A percentile compares a stretch with the other conserved stretches of the same genome.
phyloP scores from a whole-genome alignment of 495 filamentous ascomycete genomes.

The Podospora conica region DNA sequence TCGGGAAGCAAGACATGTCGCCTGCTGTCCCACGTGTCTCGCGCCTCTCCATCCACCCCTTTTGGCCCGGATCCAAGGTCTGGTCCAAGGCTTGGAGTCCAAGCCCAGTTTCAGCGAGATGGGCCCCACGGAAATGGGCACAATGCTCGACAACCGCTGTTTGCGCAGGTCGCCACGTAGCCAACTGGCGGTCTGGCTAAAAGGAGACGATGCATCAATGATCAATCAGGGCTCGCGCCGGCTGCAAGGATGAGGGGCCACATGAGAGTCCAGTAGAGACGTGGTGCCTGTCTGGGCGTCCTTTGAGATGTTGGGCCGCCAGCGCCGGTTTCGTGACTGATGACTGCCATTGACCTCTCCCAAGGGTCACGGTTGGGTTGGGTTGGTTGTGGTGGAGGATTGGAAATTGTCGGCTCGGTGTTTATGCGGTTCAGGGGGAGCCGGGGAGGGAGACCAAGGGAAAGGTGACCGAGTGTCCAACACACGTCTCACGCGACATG shows the following conservation, averaged over 20 bases:
- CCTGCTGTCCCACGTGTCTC: slow-evolving; percentile 9
- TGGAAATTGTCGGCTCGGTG: background rate
- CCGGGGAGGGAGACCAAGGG: background rate
- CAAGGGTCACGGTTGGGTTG: background rate
- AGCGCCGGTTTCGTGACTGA: background rate
- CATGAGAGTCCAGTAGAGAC: slow-evolving; percentile 10
- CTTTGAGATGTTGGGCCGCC: background rate
- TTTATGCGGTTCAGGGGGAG: background rate
- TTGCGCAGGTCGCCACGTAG: slow-evolving; percentile 11
- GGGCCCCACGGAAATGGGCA: background rate
- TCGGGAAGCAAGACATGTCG: slow-evolving; percentile 3
- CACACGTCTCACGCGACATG: background rate
- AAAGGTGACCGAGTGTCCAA: background rate
- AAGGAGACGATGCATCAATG: slow-evolving; percentile 1
- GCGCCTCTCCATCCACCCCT: background rate
- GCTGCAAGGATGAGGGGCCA: slow-evolving; percentile 9
- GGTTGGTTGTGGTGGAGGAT: background rate
- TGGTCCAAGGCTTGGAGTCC: background rate
- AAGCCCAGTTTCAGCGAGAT: background rate
- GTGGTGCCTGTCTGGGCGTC: slow-evolving; percentile 13
- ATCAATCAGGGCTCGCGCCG: slow-evolving; percentile 2
- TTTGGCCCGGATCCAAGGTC: background rate
- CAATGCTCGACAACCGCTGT: background rate
- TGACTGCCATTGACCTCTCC: slow-evolving; percentile 10
- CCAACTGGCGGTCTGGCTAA: slow-evolving; percentile 2